Evolutionary conservation across 148 eudicot species (phyloP), one percentile per base, ranked within the genome.

Genomic region (Amaranthus cruentus): DNA sequence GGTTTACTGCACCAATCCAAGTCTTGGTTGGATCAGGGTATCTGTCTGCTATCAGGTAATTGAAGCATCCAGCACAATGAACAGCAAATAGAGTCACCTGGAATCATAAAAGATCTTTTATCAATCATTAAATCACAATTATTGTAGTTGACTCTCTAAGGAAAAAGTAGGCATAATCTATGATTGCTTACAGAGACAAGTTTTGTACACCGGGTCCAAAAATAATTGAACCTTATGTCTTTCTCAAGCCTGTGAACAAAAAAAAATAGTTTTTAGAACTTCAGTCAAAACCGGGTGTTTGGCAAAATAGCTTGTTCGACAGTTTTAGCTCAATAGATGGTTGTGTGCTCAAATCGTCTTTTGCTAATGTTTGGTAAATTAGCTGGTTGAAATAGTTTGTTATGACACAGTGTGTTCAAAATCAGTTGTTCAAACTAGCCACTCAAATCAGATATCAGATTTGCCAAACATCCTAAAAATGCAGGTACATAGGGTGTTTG

Each of bases 41-140:
- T 74, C 83, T 81, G 65, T 88, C 96, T 42, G 97, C 99, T 55
- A 95, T 86, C 68, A 86, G 77, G 76, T 90, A 95, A 80, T 86
- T 84, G 77, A 95, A 87, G 84, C 99, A 92, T 46, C 94, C 99
- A 6, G 97, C 96, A 71, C 86, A 87, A 65, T 95, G 99, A n/a
- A 92, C 96, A 9, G 94, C 93, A 59, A 95, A 95, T 14, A 95
- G 79, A 21, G 99, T 90, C 14, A 95, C 99, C 99, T 92, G 83
- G 62, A 53, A 18, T 47, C 42, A 66, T 47, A 52, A 9, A 11
- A 28, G 51, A 66, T 15, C 21, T 13, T 15, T 47, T 28, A 28
- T 44, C 69, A 14, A 71, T 57, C 6, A n/a, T 14, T 7, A 42
- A 28, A 38, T 10, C 61, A 12, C 15, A 11, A 54, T 54, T 7